Percentiles rank a stretch among this genome's conserved stretches.
phyloP scores from a whole-genome alignment of 345 rosid genomes.

The Noccaea bulbosa region DNA sequence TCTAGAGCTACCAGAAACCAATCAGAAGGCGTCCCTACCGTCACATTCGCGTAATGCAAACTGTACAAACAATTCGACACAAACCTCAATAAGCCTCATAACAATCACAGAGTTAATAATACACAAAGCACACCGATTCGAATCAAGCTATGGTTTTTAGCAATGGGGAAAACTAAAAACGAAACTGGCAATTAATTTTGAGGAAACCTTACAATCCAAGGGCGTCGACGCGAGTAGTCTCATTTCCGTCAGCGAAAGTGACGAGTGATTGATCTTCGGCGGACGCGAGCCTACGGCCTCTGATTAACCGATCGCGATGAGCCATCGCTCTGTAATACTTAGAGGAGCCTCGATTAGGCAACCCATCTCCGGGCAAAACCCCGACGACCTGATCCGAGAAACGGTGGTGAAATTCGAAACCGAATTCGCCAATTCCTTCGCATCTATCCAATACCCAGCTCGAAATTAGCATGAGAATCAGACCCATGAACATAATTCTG shows the following conservation, averaged over 20 bases:
- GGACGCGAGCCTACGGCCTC: slow-evolving; percentile 68
- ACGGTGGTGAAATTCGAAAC: slow-evolving; percentile 77
- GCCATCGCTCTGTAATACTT: slow-evolving; percentile 69
- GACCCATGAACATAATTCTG: slow-evolving; percentile 27
- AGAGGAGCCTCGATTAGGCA: slow-evolving; percentile 69
- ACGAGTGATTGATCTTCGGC: slow-evolving; percentile 54
- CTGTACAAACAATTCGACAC: slow-evolving; percentile 46
- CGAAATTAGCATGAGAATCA: slow-evolving; percentile 4
- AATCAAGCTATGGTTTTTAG: neutral
- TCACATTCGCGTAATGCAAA: slow-evolving; percentile 83
- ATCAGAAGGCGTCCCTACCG: slow-evolving; percentile 73
- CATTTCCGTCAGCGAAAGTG: slow-evolving; percentile 72
- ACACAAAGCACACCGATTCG: neutral
- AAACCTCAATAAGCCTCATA: neutral
- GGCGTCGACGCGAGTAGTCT: slow-evolving; percentile 51
- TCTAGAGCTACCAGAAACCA: slow-evolving; percentile 87
- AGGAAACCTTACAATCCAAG: slow-evolving; percentile 74
- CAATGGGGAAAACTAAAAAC: neutral
- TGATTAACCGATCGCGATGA: slow-evolving; percentile 69
- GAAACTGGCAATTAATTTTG: neutral
- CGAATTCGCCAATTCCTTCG: slow-evolving; percentile 56
- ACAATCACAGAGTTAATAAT: neutral
- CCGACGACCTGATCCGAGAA: slow-evolving; percentile 81
- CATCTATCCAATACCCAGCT: slow-evolving; percentile 37
- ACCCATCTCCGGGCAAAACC: slow-evolving; percentile 57